Evolutionary conservation across 768 basidiomycete species (phyloP).

Genomic region (Ramaria rubella): DNA sequence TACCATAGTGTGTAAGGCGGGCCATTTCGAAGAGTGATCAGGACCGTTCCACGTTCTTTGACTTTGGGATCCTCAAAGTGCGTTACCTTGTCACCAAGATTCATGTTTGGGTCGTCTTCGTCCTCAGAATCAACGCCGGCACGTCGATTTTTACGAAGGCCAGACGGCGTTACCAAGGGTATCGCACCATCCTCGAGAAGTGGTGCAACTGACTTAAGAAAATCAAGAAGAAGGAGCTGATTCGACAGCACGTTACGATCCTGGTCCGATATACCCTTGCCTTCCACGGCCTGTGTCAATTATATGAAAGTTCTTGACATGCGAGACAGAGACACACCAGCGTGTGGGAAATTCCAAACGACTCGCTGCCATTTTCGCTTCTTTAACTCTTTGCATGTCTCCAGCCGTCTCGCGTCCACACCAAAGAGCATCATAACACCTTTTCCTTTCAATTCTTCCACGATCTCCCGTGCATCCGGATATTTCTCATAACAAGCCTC

Average conservation of each 20-base stretch:
- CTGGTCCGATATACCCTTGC: constrained; percentile 88
- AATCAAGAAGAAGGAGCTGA: constrained; percentile 75
- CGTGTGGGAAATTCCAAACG: constrained; percentile 96
- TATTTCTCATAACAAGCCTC: constrained; percentile 77
- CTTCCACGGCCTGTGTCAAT: constrained; percentile 29
- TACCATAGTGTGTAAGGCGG: constrained; percentile 85
- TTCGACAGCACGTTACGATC: constrained; percentile 89
- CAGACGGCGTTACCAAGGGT: constrained; percentile 32
- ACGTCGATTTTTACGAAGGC: constrained; percentile 38
- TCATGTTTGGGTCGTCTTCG: constrained; percentile 40
- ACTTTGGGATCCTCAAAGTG: constrained; percentile 14
- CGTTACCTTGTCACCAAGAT: constrained; percentile 17
- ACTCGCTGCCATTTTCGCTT: constrained; percentile 67
- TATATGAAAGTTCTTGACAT: constrained; percentile 4
- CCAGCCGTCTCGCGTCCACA: constrained; percentile 78
- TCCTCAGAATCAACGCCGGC: constrained; percentile 29
- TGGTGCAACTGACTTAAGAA: constrained; percentile 65
- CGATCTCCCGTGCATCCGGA: constrained; percentile 57
- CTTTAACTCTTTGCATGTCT: constrained; percentile 50
- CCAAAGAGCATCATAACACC: constrained; percentile 73
- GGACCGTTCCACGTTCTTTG: constrained; percentile 56
- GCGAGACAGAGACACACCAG: constrained; percentile 47
- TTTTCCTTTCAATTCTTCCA: constrained; percentile 43
- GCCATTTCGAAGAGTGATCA: constrained; percentile 83
- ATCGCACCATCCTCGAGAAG: constrained; percentile 53